These are phyloP conservation scores for Suillus clintonianus DNA, from an alignment of 768 basidiomycete species.

Conservation along the genomic window DNA sequence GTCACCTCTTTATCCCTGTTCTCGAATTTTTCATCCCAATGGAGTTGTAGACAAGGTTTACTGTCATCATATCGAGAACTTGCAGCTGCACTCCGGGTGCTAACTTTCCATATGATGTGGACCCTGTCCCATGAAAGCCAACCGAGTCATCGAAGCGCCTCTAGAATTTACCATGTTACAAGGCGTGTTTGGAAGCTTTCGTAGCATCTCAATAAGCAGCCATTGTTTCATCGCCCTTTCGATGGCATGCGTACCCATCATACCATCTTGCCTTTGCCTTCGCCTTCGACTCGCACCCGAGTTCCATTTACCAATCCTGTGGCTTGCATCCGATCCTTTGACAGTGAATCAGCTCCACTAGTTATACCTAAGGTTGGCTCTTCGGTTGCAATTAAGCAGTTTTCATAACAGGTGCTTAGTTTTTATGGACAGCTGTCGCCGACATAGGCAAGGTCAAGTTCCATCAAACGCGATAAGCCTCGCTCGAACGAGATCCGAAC, in stretches of 20 bases:
- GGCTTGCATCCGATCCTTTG: neutral
- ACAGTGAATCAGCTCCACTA: neutral
- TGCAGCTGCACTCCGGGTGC: neutral
- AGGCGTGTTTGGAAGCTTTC: neutral
- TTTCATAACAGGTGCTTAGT: neutral
- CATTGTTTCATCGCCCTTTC: neutral
- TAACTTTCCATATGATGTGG: too few relatives aligned
- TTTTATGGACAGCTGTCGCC: neutral
- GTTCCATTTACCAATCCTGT: neutral
- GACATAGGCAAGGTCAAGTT: neutral
- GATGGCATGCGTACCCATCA: neutral
- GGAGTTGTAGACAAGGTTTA: neutral
- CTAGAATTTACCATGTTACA: neutral
- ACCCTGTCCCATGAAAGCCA: neutral
- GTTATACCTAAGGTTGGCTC: neutral
- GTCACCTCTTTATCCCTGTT: neutral
- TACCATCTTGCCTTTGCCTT: neutral
- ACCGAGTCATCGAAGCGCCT: neutral
- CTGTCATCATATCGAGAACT: neutral
- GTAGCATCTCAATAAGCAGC: neutral
- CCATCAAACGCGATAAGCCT: neutral
- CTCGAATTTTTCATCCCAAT: neutral
- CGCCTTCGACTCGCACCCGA: neutral
- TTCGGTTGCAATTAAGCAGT: neutral
- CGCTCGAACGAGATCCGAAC: neutral